Base-by-base conservation (phyloP, 768 basidiomycete genomes). In the Holtermanniella nyarrowii region DNA sequence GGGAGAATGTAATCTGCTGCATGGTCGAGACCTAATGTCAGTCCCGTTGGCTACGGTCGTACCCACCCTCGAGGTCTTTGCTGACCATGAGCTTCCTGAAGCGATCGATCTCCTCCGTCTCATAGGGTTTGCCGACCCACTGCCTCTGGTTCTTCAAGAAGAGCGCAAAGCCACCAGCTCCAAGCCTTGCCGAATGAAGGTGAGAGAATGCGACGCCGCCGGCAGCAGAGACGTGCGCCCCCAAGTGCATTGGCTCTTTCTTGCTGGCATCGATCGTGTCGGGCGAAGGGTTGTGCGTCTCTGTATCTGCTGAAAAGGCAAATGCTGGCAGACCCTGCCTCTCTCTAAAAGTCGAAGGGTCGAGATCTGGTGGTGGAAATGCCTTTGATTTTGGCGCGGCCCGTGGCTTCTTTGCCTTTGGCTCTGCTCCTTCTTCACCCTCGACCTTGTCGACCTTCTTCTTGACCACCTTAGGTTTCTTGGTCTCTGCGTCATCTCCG, bases 61-160 rank as follows among this genome's bases (percentile, higher is more conserved):
- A 57, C 67, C 52, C 46, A 63, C 67, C 68, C 26, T 63, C 65
- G 14, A 62, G 44, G 7, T 65, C 65, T 43, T 61, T 60, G 26
- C 76, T 75, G 49, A 72, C 61, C 79, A 87, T 76, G 22, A 80
- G 76, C 26, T 72, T 68, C 62, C 80, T 83, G 72, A 88, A 88
- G 26, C 73, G 56, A 2, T 70, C 50, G 7, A 87, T 76, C 0
- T 77, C 80, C 12, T 75, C 69, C 0, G 76, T 68, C 11, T 75
- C 76, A 1, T 87, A 74, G 2, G 80, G 72, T 3, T 82, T 79
- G 3, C 82, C 81, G 10, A 71, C 74, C 88, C 88, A 91, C 70
- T 83, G 84, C 20, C 85, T 75, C 59, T 89, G 88, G 0, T 82
- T 84, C 70, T 89, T 91, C 39, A 88, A 69, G 61, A 90, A 90